A percentile compares a stretch with the other conserved stretches of the same genome.
phyloP scores from a whole-genome alignment of 768 basidiomycete species.

The Tubosaeta brunneosetosa region DNA sequence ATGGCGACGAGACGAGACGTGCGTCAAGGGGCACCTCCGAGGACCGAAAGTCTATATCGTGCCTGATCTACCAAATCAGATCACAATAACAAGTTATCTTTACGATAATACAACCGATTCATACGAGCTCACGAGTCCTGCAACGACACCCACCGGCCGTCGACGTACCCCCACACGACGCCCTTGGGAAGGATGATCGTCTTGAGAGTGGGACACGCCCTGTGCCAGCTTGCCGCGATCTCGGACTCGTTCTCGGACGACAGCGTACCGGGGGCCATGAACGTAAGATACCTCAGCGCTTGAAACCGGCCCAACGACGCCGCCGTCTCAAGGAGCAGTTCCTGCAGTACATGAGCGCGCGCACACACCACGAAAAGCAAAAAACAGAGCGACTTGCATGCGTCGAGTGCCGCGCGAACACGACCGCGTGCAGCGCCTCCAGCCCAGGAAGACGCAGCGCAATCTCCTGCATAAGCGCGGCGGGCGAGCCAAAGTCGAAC shows the following conservation, averaged over 20 bases:
- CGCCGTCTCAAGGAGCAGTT: constrained; percentile 39
- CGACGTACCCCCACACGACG: constrained; percentile 49
- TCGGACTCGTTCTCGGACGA: constrained; percentile 39
- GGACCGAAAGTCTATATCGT: background rate
- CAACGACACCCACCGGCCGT: constrained; percentile 22
- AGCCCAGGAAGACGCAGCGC: constrained; percentile 43
- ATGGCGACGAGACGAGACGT: background rate
- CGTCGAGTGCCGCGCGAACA: constrained; percentile 46
- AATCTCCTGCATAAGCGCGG: constrained; percentile 44
- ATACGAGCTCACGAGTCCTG: constrained; percentile 16
- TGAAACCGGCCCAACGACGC: constrained; percentile 40
- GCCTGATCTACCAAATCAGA: background rate
- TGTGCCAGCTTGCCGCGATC: constrained; percentile 53
- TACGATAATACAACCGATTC: too few species aligned
- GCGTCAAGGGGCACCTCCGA: too few species aligned
- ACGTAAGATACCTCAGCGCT: constrained; percentile 48
- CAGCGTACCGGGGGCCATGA: constrained; percentile 44
- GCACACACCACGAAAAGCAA: background rate
- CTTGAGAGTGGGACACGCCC: constrained; percentile 53
- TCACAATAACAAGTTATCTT: too few species aligned
- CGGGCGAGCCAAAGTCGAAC: constrained; percentile 46
- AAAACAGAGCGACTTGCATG: constrained; percentile 43
- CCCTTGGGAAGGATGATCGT: constrained; percentile 65
- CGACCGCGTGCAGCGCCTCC: constrained; percentile 59
- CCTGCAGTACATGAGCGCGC: constrained; percentile 23